Conservation (phyloP, 176 grass and related monocot genomes). For the Lolium rigidum region DNA sequence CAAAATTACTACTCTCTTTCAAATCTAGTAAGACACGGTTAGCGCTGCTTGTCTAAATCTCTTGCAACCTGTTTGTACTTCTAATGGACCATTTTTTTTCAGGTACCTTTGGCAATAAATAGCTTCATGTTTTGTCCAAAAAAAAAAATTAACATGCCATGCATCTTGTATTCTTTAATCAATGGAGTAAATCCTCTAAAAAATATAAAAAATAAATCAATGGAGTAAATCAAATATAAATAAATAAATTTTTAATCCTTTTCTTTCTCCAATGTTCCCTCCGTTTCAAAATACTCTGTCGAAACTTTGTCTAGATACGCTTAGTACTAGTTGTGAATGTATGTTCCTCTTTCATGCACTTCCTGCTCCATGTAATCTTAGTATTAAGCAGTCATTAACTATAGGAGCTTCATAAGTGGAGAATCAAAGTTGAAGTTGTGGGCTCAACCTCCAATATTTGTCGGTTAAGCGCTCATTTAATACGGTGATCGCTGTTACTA, state of each 20-base stretch:
- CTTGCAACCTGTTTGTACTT: background rate
- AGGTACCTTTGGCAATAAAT: background rate
- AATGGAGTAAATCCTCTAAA: background rate
- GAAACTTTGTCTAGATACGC: no score
- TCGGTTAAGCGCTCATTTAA: conserved; percentile 43
- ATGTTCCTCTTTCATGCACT: background rate
- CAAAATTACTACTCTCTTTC: background rate
- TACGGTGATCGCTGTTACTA: conserved; percentile 31
- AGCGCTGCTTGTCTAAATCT: background rate
- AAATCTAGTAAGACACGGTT: background rate
- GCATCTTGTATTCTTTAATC: background rate
- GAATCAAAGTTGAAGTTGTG: conserved; percentile 47
- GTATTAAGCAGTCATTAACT: conserved; percentile 10
- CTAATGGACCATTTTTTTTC: background rate
- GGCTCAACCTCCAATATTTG: conserved; percentile 56
- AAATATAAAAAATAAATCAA: background rate
- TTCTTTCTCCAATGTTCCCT: background rate
- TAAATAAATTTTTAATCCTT: background rate
- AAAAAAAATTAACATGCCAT: background rate
- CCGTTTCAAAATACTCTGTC: no score
- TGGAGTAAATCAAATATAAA: background rate
- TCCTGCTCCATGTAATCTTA: conserved; percentile 29
- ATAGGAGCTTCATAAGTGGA: conserved; percentile 32
- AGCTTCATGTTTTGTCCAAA: background rate
- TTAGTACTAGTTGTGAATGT: background rate